Base-by-base conservation (phyloP, 805 yeast genomes). In the Clavispora asparagi region DNA sequence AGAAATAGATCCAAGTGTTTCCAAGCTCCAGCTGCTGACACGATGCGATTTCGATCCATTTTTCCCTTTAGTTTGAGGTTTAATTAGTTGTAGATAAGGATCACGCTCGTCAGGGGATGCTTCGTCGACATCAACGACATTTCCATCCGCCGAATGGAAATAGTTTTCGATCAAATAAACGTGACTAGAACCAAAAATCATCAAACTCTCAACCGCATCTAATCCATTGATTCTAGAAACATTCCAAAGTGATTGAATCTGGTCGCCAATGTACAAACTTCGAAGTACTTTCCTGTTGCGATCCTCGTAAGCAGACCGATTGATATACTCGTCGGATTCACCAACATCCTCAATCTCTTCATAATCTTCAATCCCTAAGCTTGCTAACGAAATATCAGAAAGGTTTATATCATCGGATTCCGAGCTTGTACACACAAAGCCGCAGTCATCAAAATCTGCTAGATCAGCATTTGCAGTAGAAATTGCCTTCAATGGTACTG, bases 211-310 rank as follows among this genome's bases (percentile, higher is more conserved):
- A 14, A 76, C 69, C 2, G 90, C 81, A 28, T 82, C 87, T n/a
- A 89, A 65, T 0, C 96, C 96, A 47, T 83, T 67, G 17, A 90
- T 78, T 41, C 82, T 80, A 45, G 91, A 80, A 1, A 86, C 81
- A 59, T 89, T 89, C 83, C 87, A 83, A 14, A 89, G 65, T 12
- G 79, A 78, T n/a, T 70, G 75, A 23, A 90, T 86, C 40, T 74
- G 75, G 60, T 89, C 97, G 13, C 86, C 86, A 43, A 79, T 75
- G 53, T 68, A 81, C 45, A 89, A 65, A 54, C 87, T 78, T 47
- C 91, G 74, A 17, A 88, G 65, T 1, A 89, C 84, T 56, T 83
- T 85, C 45, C 95, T 67, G 59, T 88, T 87, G 55, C 80, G 81
- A 59, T 87, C 95, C 50, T 82, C 85, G 44, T 74, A 73, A 3